Percentiles rank a stretch among this genome's conserved stretches.
phyloP scores from a whole-genome alignment of 768 basidiomycete genomes.

The Gyrodon lividus region DNA sequence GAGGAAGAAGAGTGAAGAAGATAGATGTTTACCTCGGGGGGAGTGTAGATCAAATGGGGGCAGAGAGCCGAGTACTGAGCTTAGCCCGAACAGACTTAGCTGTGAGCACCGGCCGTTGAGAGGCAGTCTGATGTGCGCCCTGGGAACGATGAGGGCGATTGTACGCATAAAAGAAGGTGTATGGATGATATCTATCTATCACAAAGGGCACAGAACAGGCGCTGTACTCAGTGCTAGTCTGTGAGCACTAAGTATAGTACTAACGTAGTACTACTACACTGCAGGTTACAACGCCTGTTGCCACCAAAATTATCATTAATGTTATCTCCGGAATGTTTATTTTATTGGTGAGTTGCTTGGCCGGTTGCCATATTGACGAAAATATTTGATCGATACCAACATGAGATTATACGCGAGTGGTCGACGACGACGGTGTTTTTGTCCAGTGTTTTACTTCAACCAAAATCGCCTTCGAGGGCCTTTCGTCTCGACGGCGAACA shows the following conservation, averaged over 20 bases:
- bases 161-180: not conserved
- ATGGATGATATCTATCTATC: too few species aligned
- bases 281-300: too few species aligned
- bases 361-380: not conserved
- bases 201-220: too few species aligned
- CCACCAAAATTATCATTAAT: not conserved
- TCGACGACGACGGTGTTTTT: not conserved
- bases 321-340: too few species aligned
- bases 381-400: not conserved
- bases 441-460: not conserved
- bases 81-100: not conserved
- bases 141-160: not conserved
- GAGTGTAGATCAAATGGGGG: not conserved
- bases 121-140: not conserved
- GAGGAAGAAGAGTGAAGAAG: not conserved
- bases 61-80: not conserved
- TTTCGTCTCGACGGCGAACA: slow-evolving; percentile 3
- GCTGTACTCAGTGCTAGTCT: too few species aligned
- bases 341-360: not conserved
- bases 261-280: too few species aligned
- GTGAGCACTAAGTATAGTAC: too few species aligned
- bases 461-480: not conserved
- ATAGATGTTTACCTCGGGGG: not conserved
- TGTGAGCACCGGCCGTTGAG: not conserved
- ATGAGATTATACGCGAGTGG: not conserved